Evolutionary conservation across 257 asterid genomes (phyloP), one percentile per base, ranked within the genome.

Genomic region (Solanum virginianum): DNA sequence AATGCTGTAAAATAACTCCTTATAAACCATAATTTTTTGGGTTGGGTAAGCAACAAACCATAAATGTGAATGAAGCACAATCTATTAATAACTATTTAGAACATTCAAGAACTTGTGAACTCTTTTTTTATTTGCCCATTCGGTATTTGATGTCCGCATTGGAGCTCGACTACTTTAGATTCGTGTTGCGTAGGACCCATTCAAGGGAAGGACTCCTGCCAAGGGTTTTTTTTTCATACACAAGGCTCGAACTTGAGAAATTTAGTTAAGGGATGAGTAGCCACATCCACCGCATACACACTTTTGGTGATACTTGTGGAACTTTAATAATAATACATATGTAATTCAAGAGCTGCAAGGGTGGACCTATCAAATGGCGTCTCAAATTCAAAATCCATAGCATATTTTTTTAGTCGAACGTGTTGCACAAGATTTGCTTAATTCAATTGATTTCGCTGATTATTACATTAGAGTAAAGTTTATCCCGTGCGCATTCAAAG

Each of bases 351-450:
- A 59, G 1, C 0, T 0, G 15, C n/a, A n/a, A n/a, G 32, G 10
- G 32, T 20, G 14, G 7, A 59, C n/a, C 66, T 60, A n/a, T 0
- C 3, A 60, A n/a, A 60, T 2, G 66, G 2, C 3, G 15, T n/a
- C 22, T 10, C 12, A 10, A 0, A 1, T n/a, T n/a, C 1, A 3
- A 60, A n/a, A 4, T 60, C 13, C n/a, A 0, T 1, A 1, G 8
- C 15, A 5, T n/a, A 1, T 0, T n/a, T 59, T 59, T n/a, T n/a
- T 15, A n/a, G 1, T 60, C 8, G 15, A 60, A 14, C 8, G n/a
- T 0, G 11, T 59, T 0, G 5, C 3, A n/a, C 0, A 1, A 1
- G 1, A n/a, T 7, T 60, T 60, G 8, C 2, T 60, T n/a, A 57
- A 7, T 10, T 3, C 2, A 0, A 0, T 22, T 60, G 11, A 60